These are phyloP conservation scores for Lolium multiflorum DNA, from an alignment of 176 grass and related monocot genomes.

Conservation along the genomic window DNA sequence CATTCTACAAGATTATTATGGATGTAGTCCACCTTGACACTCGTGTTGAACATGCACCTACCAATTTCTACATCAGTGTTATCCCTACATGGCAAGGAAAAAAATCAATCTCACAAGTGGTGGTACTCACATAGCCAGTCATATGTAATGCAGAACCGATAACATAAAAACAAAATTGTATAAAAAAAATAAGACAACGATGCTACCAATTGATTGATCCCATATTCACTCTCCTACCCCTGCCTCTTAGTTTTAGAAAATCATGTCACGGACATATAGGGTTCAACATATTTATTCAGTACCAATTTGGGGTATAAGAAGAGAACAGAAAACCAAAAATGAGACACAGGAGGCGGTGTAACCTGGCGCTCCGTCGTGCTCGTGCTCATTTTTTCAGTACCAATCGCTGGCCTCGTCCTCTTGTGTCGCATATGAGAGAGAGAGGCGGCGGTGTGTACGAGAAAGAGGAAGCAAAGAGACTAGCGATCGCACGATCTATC, in stretches of 20 bases:
- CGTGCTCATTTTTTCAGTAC: too few species aligned
- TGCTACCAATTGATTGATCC: neutral
- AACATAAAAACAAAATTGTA: neutral
- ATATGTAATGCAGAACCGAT: neutral
- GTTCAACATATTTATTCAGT: neutral
- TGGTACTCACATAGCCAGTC: neutral
- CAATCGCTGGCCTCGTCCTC: too few species aligned
- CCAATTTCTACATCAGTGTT: neutral
- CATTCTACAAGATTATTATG: neutral
- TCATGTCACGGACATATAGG: neutral
- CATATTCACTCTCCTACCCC: neutral
- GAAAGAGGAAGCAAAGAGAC: too few species aligned
- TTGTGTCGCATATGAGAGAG: too few species aligned
- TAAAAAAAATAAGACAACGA: neutral
- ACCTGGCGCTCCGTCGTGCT: too few species aligned
- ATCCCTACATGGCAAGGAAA: neutral
- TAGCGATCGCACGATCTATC: too few species aligned
- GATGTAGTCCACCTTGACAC: neutral
- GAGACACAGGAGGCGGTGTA: too few species aligned
- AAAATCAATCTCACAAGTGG: neutral
- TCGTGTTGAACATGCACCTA: neutral
- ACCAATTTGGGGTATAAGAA: neutral
- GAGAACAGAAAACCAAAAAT: neutral
- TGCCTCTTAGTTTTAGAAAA: neutral
- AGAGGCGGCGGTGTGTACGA: too few species aligned